These are phyloP conservation scores for Gautieria morchelliformis DNA, from an alignment of 768 basidiomycete species.

Conservation along the genomic window DNA sequence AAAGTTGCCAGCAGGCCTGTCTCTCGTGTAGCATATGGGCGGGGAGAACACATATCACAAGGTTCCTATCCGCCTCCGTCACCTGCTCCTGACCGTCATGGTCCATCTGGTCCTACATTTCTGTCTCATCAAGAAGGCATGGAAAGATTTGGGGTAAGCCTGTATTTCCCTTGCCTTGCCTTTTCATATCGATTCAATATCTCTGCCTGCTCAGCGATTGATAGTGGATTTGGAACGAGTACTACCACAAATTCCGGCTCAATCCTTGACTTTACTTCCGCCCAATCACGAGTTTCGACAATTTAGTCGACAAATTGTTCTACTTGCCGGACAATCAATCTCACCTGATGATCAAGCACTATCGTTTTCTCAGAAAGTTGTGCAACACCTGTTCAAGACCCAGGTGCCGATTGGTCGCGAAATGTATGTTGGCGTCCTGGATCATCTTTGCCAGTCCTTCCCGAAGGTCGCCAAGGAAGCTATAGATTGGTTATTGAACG, in stretches of 20 bases:
- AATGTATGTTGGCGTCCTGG: slow-evolving; percentile 82
- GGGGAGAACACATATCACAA: slow-evolving; percentile 29
- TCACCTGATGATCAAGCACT: slow-evolving; percentile 83
- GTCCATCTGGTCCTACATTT: slow-evolving; percentile 26
- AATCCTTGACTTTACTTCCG: slow-evolving; percentile 61
- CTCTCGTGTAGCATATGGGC: slow-evolving; percentile 61
- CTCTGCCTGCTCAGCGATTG: slow-evolving; percentile 31
- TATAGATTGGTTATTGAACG: slow-evolving; percentile 90
- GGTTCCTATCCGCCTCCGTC: slow-evolving; percentile 47
- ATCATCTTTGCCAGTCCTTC: slow-evolving; percentile 80
- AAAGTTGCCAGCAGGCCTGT: slow-evolving; percentile 54
- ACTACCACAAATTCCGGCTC: slow-evolving; percentile 62
- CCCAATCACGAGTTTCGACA: slow-evolving; percentile 81
- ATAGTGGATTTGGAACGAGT: slow-evolving; percentile 70
- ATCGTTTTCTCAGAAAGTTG: slow-evolving; percentile 92
- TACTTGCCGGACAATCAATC: slow-evolving; percentile 67
- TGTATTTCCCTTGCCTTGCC: neutral
- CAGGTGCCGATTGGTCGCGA: slow-evolving; percentile 79
- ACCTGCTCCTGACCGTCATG: slow-evolving; percentile 42
- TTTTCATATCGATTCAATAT: slow-evolving; percentile 10
- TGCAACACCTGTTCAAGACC: slow-evolving; percentile 90
- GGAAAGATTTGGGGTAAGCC: slow-evolving; percentile 74
- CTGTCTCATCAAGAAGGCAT: slow-evolving; percentile 73
- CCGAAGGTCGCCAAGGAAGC: slow-evolving; percentile 95
- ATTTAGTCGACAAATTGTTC: slow-evolving; percentile 73